A percentile compares a stretch with the other conserved stretches of the same genome.
Evolutionary conservation across 2,329 filamentous ascomycete species (phyloP).

Genomic region (Rosellinia necatrix): DNA sequence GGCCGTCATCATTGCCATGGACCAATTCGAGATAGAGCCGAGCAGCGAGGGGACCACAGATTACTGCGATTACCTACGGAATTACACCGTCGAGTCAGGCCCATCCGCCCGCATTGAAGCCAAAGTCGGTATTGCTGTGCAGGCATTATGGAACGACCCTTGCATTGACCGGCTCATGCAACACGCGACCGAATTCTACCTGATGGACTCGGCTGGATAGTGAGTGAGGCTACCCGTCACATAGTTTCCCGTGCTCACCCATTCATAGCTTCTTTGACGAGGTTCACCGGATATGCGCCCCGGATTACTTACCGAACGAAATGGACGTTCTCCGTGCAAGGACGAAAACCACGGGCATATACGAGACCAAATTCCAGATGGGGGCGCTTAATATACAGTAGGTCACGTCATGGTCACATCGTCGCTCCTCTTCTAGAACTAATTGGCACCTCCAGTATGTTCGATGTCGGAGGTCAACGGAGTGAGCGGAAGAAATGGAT

Average conservation of each 20-base stretch:
- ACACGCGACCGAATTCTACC: constrained; percentile 95
- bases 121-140: constrained; percentile 80
- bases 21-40: constrained; percentile 85
- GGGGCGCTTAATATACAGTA: constrained; percentile 98
- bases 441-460: constrained; percentile 73
- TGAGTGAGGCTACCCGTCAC: constrained; percentile 44
- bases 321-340: constrained; percentile 93
- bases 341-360: constrained; percentile 99
- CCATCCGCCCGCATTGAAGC: constrained; percentile 83
- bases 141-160: constrained; percentile 88
- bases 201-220: constrained; percentile 99
- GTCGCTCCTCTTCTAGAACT: background rate
- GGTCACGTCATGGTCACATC: constrained; percentile 41
- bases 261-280: constrained; percentile 88
- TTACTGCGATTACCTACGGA: constrained; percentile 77
- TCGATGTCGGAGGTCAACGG: constrained; percentile 94
- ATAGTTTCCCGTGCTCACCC: constrained; percentile 30
- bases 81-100: constrained; percentile 89
- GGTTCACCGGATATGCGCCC: constrained; percentile 78
- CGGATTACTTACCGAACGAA: constrained; percentile 89
- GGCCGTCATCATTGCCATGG: constrained; percentile 87
- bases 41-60: constrained; percentile 72
- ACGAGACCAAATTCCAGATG: constrained; percentile 98
- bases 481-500: constrained; percentile 99
- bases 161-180: constrained; percentile 83